phyloP scores from a whole-genome alignment of 306 rosid species.

The Ormosia emarginata region DNA sequence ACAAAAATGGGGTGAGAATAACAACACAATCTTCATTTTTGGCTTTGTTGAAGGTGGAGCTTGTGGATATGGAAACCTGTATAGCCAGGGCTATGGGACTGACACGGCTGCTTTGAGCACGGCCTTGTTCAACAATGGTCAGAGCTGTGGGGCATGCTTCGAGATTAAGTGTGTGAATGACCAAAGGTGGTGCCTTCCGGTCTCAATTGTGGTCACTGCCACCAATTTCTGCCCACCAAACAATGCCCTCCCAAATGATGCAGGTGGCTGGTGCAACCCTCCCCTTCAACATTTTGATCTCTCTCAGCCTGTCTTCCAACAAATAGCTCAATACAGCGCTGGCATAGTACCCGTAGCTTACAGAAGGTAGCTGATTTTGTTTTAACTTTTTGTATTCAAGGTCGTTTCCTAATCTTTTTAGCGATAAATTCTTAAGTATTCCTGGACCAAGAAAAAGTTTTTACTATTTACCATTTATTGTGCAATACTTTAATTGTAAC shows the following conservation, averaged over 20 bases:
- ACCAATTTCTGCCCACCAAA: constrained; percentile 80
- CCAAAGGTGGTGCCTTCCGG: constrained; percentile 54
- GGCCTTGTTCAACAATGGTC: constrained; percentile 60
- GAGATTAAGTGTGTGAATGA: constrained; percentile 60
- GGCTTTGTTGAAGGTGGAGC: constrained; percentile 55
- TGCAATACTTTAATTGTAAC: too few relatives aligned
- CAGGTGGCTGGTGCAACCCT: constrained; percentile 82
- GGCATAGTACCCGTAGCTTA: constrained; percentile 67
- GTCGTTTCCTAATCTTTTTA: background rate
- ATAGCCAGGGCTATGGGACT: constrained; percentile 68
- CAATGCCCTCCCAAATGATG: constrained; percentile 63
- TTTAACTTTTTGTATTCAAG: background rate
- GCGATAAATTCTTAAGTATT: too few relatives aligned
- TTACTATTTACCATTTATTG: too few relatives aligned
- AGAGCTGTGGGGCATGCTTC: constrained; percentile 71
- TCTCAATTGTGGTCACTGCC: constrained; percentile 60
- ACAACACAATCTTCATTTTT: background rate
- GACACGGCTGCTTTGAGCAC: constrained; percentile 71
- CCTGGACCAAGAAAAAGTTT: too few relatives aligned
- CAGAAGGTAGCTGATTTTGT: constrained; percentile 40
- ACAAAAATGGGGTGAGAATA: background rate
- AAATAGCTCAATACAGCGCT: constrained; percentile 58
- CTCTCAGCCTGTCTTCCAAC: constrained; percentile 64
- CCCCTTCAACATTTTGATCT: constrained; percentile 77
- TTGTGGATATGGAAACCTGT: constrained; percentile 74